Base-by-base conservation (phyloP, 768 basidiomycete species). In the Xanthoconium purpureum region DNA sequence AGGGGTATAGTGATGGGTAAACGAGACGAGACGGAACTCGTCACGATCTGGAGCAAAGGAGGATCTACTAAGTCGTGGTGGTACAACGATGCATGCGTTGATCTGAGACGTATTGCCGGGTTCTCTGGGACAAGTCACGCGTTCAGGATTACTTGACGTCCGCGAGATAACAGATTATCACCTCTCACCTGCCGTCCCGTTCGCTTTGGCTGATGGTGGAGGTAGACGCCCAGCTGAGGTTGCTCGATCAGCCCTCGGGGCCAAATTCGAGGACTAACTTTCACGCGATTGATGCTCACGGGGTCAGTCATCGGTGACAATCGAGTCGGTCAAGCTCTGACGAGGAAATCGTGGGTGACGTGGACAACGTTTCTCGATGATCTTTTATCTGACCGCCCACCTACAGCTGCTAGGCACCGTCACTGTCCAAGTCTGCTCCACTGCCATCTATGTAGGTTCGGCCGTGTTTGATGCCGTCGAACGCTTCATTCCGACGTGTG, bases 401-500 rank as follows among this genome's bases (percentile, higher is more conserved):
- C 24, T 24, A 24, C 24, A 24, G 24, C 24, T 24, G 24, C 24
- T 24, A 24, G 24, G 24, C 24, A 24, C 24, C 4, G 24, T 24
- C 24, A 24, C 24, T 24, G 24, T 24, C 24, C 24, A n/a, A n/a
- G n/a, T n/a, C n/a, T n/a, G 24, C 4, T 24, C 24, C 24, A 24
- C 24, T 24, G 2, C 24, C 24, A 24, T 24, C 24, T 24, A 24
- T 24, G 24, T 24, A 4, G 24, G 24, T 24, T 4, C 24, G 4
- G 24, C 2, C 24, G 24, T 24, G 4, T 24, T 24, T 35, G 33
- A 2, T 35, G 12, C 12, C 33, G 33, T 55, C 38, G 38, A 53
- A 20, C 37, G 28, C n/a, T 44, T 17, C 44, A 3, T 24, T 56
- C 56, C 56, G 56, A 47, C 44, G 43, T n/a, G 44, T 8, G 53